A percentile compares a stretch with the other conserved stretches of the same genome.
Conservation (phyloP, 176 grass and related monocot species). For the Cenchrus purpureus region DNA sequence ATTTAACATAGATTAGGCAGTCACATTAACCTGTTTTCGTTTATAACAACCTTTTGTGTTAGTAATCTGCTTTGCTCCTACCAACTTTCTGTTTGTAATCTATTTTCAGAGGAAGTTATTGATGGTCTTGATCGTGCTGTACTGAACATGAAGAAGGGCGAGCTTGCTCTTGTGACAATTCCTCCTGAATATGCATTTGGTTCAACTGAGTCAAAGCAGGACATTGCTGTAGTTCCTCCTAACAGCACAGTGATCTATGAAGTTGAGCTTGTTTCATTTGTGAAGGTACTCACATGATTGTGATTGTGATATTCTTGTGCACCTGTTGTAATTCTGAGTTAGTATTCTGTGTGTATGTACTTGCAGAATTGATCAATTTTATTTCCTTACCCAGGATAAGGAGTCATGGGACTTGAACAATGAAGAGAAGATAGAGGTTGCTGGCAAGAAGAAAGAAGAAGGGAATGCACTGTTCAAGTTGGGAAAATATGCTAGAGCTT, state of each 20-base stretch:
- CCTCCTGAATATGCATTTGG: conserved; percentile 84
- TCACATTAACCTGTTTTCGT: neutral
- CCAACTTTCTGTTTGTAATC: neutral
- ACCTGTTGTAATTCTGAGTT: neutral
- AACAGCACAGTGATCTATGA: conserved; percentile 85
- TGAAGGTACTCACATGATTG: conserved; percentile 56
- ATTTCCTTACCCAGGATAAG: conserved; percentile 67
- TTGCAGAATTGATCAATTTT: neutral
- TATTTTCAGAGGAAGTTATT: conserved; percentile 73
- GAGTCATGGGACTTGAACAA: conserved; percentile 98
- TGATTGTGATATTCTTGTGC: neutral
- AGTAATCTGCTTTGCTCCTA: neutral
- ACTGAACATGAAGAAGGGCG: conserved; percentile 95
- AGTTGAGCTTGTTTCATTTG: conserved; percentile 95
- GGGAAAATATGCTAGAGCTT: conserved; percentile 77
- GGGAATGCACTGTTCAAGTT: conserved; percentile 86
- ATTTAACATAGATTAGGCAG: neutral
- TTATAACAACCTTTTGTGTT: neutral
- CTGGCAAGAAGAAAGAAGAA: conserved; percentile 90
- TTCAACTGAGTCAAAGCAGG: conserved; percentile 77
- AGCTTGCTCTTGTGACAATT: conserved; percentile 89
- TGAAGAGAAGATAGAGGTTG: conserved; percentile 83
- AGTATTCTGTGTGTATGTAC: neutral
- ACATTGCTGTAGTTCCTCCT: conserved; percentile 77
- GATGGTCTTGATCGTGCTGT: conserved; percentile 87